Evolutionary conservation across 352 stramenopile genomes (phyloP), one percentile per base, ranked within the genome.

Genomic region (Phytophthora gonapodyides): DNA sequence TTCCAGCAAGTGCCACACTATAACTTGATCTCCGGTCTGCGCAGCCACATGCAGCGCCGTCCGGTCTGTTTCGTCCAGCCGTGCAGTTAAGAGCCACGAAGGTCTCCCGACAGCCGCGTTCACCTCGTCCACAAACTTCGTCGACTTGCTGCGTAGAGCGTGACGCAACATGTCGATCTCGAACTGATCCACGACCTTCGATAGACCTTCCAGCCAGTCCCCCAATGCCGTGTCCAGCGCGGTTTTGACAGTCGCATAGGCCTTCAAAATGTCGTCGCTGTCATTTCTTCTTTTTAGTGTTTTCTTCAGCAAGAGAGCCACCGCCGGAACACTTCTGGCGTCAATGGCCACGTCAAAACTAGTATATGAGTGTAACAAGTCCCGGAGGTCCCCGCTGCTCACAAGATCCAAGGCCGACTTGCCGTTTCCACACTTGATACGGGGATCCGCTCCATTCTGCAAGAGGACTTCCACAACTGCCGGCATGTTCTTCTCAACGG

Each of bases 141-240:
- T 45, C 15, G 48, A 27, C 5, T 19, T 19, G 7, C 8, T 44
- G 16, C 13, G 48, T 5, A 45, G 6, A 24, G 48, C 48, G 15
- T n/a, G 15, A 24, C 46, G 2, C 3, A 56, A 21, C 48, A 33
- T 33, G 37, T 56, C 12, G 8, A 37, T 19, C 15, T 56, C 48
- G 15, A 56, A 46, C 36, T 56, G 48, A 7, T 46, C 48, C 10
- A 56, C 19, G 19, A 45, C 2, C 35, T 45, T 16, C 7, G n/a
- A 19, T 16, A 47, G 13, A 19, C 11, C 1, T 6, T 24, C 17
- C 16, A 27, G 13, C 48, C 35, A 56, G 2, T 21, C 19, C 5
- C 34, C 19, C n/a, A n/a, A 0, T 7, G 48, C 35, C 0, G 21
- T 30, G 19, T 1, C 19, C 4, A 34, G 8, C n/a, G 17, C 41